A percentile compares a stretch with the other conserved stretches of the same genome.
Conservation (phyloP, 768 basidiomycete species). For the Mrakia frigida region DNA sequence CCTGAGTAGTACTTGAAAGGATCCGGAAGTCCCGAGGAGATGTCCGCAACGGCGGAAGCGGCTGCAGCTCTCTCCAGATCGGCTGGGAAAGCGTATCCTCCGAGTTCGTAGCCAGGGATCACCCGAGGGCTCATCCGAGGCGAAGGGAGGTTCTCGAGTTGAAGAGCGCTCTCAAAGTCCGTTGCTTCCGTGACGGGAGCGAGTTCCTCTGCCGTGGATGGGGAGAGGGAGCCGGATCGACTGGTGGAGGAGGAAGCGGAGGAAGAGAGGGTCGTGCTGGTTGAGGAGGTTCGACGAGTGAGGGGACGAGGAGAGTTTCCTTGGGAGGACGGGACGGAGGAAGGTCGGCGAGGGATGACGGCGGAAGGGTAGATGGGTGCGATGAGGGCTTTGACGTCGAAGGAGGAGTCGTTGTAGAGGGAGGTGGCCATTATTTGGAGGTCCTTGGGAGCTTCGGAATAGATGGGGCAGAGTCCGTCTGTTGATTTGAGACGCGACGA, state of each 20-base stretch:
- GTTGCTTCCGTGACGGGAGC: neutral
- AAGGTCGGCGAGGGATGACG: conserved; percentile 11
- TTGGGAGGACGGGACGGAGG: neutral
- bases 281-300: conserved; percentile 17
- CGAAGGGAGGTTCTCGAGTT: conserved; percentile 31
- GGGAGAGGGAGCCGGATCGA: neutral
- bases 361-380: conserved; percentile 20
- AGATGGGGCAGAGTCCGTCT: conserved; percentile 22
- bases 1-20: neutral
- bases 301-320: neutral
- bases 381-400: conserved; percentile 24
- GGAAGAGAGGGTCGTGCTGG: conserved; percentile 3
- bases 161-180: conserved; percentile 25
- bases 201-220: neutral
- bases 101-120: conserved; percentile 18
- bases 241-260: neutral
- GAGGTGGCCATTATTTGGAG: conserved; percentile 18
- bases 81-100: conserved; percentile 22
- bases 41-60: neutral
- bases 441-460: neutral
- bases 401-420: conserved; percentile 27
- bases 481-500: neutral
- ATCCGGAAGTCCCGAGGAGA: neutral
- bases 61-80: neutral
- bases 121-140: conserved; percentile 14